Conservation (phyloP, 768 basidiomycete species). For the Phlegmacium glaucopus region DNA sequence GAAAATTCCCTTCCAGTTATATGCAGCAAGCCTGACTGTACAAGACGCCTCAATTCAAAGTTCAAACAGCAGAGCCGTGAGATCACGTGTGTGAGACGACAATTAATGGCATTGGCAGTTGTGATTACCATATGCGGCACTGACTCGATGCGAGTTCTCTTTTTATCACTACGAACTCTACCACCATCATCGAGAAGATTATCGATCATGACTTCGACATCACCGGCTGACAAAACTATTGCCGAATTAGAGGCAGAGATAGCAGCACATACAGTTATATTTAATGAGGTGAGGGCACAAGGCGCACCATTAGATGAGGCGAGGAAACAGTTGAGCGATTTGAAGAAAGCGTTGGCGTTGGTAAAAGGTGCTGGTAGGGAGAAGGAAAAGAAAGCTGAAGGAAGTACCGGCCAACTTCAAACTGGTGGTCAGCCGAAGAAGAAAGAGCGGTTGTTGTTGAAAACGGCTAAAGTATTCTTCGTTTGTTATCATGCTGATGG, state of each 20-base stretch:
- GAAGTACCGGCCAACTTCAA: conserved; percentile 21
- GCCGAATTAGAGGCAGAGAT: conserved; percentile 50
- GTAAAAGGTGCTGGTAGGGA: conserved; percentile 38
- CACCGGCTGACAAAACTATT: conserved; percentile 5
- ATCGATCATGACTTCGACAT: not conserved
- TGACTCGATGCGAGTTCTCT: too few relatives aligned
- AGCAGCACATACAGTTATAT: conserved; percentile 47
- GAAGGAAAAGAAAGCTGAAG: conserved; percentile 34
- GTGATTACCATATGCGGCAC: too few relatives aligned
- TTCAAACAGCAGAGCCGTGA: too few relatives aligned
- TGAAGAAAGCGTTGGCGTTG: conserved; percentile 55
- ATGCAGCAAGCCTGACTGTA: too few relatives aligned
- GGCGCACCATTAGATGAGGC: conserved; percentile 62
- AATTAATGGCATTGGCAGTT: too few relatives aligned
- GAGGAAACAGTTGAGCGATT: conserved; percentile 66
- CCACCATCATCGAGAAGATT: not conserved
- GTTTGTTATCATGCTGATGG: not conserved
- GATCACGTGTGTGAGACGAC: too few relatives aligned
- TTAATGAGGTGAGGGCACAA: conserved; percentile 56
- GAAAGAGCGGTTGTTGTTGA: conserved; percentile 72
- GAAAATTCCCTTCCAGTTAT: too few relatives aligned
- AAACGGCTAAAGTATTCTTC: conserved; percentile 81
- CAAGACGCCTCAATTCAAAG: too few relatives aligned
- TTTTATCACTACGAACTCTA: conserved; percentile 3
- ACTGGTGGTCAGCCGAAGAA: conserved; percentile 51